phyloP scores from a whole-genome alignment of 805 yeast species.

The Myxozyma kluyveri region DNA sequence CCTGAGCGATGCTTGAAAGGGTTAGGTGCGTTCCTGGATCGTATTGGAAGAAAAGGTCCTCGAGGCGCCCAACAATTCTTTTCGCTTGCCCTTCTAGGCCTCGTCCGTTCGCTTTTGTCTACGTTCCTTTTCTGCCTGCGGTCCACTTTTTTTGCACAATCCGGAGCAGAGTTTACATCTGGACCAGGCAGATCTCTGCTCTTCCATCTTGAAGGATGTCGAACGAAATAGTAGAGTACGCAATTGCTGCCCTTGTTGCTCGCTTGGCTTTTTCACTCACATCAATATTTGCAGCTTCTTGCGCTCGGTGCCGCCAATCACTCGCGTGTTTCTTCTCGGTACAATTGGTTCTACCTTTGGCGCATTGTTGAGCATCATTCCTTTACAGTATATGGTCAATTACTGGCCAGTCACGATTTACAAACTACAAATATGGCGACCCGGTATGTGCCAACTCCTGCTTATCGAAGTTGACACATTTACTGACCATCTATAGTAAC shows the following conservation, averaged over 20 bases:
- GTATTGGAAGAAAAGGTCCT: no score
- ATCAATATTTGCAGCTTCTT: constrained; percentile 14
- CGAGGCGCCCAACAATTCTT: no score
- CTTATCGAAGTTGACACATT: no score
- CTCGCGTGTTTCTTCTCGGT: constrained; percentile 27
- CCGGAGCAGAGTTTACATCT: no score
- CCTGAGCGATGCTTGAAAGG: no score
- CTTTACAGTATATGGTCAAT: constrained; percentile 19
- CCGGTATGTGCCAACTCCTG: constrained; percentile 3
- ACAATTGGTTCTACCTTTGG: constrained; percentile 29
- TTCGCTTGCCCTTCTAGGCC: neutral
- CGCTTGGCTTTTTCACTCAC: neutral
- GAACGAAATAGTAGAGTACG: constrained; percentile 27
- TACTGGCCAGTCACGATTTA: constrained; percentile 27
- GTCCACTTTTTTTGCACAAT: no score
- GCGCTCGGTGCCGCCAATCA: constrained; percentile 29
- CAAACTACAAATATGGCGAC: constrained; percentile 23
- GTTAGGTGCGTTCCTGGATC: no score
- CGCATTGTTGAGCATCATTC: constrained; percentile 20
- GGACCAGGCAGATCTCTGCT: neutral
- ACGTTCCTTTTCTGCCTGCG: neutral
- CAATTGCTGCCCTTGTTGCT: neutral
- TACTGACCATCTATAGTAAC: constrained; percentile 16
- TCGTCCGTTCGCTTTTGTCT: neutral
- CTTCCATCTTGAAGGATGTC: constrained; percentile 17